Percentiles rank a stretch among this genome's conserved stretches.
Evolutionary conservation across 2,329 filamentous ascomycete species (phyloP).

Genomic region (Cladosporium colombiae): DNA sequence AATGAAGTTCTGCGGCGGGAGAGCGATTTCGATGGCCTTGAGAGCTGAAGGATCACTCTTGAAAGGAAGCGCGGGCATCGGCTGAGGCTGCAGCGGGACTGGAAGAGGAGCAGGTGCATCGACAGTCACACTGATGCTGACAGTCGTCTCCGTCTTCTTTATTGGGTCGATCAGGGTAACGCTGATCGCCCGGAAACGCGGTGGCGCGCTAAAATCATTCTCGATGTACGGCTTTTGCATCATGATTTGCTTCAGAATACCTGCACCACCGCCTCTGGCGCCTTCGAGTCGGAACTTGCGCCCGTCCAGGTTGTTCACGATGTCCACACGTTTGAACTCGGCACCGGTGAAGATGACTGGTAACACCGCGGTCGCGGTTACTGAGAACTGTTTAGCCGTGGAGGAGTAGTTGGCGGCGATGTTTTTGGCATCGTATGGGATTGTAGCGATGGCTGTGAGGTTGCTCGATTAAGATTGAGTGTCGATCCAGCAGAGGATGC

Average conservation of each 20-base stretch:
- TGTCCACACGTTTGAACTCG: neutral
- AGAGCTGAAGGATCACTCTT: neutral
- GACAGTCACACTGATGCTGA: neutral
- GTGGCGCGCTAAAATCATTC: neutral
- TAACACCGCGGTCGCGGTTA: neutral
- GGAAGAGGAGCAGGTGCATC: neutral
- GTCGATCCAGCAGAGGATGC: neutral
- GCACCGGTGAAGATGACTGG: neutral
- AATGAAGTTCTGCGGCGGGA: neutral
- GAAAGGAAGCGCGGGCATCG: neutral
- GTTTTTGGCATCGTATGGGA: conserved; percentile 1
- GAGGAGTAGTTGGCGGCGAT: neutral
- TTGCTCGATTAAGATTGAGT: neutral
- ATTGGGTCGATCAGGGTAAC: neutral
- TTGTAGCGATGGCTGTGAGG: neutral
- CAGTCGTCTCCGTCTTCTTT: neutral
- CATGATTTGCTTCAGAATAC: neutral
- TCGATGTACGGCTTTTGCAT: neutral
- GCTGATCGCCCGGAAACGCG: neutral
- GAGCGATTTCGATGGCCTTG: neutral
- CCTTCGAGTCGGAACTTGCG: conserved; percentile 5
- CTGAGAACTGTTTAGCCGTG: neutral
- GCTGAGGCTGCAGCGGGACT: neutral
- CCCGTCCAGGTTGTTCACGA: neutral
- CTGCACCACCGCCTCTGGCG: neutral